Base-by-base conservation (phyloP, 1,284 basidiomycete genomes). In the Lentinula novae-zelandiae region DNA sequence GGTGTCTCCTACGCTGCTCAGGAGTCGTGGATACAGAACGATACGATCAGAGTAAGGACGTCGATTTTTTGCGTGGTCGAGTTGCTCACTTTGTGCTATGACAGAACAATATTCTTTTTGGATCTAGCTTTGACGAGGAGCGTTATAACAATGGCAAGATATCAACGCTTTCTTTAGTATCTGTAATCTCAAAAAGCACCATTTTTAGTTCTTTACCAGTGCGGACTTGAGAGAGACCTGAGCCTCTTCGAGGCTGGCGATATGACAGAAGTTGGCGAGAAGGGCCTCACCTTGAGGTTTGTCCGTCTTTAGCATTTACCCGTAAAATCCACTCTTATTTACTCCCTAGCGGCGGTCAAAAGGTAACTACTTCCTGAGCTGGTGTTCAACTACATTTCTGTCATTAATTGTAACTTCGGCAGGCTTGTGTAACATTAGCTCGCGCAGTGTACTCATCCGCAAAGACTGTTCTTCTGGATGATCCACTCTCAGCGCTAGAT, bases 61-160 rank as follows among this genome's bases (percentile, higher is more conserved):
- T 3, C 75, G 17, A 33, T 22, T 3, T 34, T 1, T 9, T 5
- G 9, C 13, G 27, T 31, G 6, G 22, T 27, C 15, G 3, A 15
- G 52, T 60, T 2, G 56, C 22, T 22, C 12, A 31, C 17, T 31
- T 5, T 2, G 76, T 81, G 9, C n/a, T 76, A 57, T 82, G 79
- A 60, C 22, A 76, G 67, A 86, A 92, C 54, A 96, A 96, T 67
- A 94, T 96, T 64, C 66, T 95, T 27, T 96, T 96, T 71, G 88
- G 90, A 40, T 76, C 88, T 3, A 84, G 87, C 0, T 92, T 82
- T 65, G 81, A 90, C 63, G 82, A 87, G 68, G 78, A 80, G 49
- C 82, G 94, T 1, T 95, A 95, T 69, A 79, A 85, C 60, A 82
- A 82, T 5, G 57, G 57, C 51, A 13, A 12, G 17, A 5, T 33